Base-by-base conservation (phyloP, 1,284 basidiomycete genomes). In the Lentinula novae-zelandiae region DNA sequence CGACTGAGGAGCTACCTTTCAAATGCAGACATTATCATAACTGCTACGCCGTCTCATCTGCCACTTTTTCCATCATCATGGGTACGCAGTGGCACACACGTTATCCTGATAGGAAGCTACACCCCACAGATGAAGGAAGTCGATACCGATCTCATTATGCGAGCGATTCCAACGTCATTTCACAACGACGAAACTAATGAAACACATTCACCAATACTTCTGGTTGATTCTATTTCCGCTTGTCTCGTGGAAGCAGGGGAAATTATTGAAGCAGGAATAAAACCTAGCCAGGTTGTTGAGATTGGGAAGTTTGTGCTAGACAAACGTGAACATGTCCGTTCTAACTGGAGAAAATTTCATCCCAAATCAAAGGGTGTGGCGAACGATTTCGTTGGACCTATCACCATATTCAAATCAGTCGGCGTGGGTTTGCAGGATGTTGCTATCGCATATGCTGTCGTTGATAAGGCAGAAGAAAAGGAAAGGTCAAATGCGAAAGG, bases 41-140 rank as follows among this genome's bases (percentile, higher is more conserved):
- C 89, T n/a, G 90, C 91, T 1, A 96, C 93, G 0, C 83, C 91
- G 0, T 88, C 92, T 6, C 84, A 81, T 0, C 65, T 63, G 3
- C 86, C 93, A 0, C 82, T 95, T 6, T 94, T 95, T 68, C 80
- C 83, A 1, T 81, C 85, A 0, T 68, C 75, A 0, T 86, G 82
- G 78, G 82, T 90, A 13, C 76, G 78, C 7, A 68, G 79, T 0
- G 86, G 87, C 0, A 80, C 90, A 0, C 90, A 93, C 67, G 67
- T 95, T 46, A 85, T 92, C 62, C 75, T 95, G 2, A 83, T 94
- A 38, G 92, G 93, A n/a, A 92, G 89, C 59, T 95, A 92, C 69
- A 94, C 82, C 36, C 88, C 89, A 0, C 68, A 75, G 13, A 96
- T 95, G 93, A 81, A 80, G 58, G 93, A 96, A 69, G 81, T 92